Evolutionary conservation across 139 green algal genomes (phyloP), one percentile per base, ranked within the genome.

Genomic region (Monoraphidium neglectum): DNA sequence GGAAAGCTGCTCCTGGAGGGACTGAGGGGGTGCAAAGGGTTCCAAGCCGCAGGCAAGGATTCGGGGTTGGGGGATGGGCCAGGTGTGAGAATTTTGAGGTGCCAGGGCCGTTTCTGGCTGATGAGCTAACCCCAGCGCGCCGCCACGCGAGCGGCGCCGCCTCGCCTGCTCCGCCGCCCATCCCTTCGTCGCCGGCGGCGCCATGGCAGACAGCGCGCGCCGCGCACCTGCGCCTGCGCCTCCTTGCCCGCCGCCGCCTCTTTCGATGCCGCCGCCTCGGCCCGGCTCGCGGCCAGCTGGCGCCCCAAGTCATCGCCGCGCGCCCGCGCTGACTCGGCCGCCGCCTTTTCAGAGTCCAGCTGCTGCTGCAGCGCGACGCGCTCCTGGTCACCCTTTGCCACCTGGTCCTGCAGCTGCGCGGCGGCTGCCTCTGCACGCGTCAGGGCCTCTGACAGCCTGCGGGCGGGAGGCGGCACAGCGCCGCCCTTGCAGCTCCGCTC

Each of bases 281-380:
- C 16, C 51, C 49, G 2, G 21, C 33, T 35, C 62, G 51, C 36
- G 51, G 69, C 53, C 46, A 51, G 33, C 33, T 49, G 28, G 63
- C 47, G 54, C 56, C 38, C 37, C 57, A 15, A 5, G 16, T 69
- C 43, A 60, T n/a, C 16, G 56, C 56, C 57, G 59, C 56, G 12
- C 66, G 57, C 54, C 56, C 47, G 70, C 70, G 43, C 43, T 12
- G 43, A 8, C 43, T 51, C 43, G 43, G 43, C 8, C 43, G 43
- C 43, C 8, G 43, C 43, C 43, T 51, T 77, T 21, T 12, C 54
- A 26, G 28, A 35, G 70, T 30, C 43, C 13, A 51, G 32, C 57
- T 77, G 70, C 70, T 54, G 43, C 37, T 77, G 70, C 38, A 69
- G 57, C 56, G 43, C 36, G 26, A 12, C 43, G 8, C 12, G 8